Base-by-base conservation (phyloP, 2,329 filamentous ascomycete species). In the Colletotrichum theobromicola region DNA sequence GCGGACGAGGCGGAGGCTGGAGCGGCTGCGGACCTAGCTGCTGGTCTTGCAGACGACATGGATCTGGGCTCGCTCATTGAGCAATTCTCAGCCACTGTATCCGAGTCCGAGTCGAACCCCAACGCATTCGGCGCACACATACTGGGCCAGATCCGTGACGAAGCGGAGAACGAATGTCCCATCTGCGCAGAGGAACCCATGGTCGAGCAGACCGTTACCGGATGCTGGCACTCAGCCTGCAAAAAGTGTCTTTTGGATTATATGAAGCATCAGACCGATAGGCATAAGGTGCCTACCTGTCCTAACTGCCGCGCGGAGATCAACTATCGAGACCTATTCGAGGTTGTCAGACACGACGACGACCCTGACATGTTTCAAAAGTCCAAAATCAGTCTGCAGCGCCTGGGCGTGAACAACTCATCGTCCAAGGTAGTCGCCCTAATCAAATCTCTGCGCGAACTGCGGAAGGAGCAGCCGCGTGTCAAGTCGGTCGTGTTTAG, bases 211-310 rank as follows among this genome's bases (percentile, higher is more conserved):
- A 94, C 94, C 1, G 97, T 99, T 2, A 98, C 97, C 1, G 95
- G 95, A 1, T 99, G 97, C 84, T 99, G 97, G 95, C 97, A 99
- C 83, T 98, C 95, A 37, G 96, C 97, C 1, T 99, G 97, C 86
- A 98, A 97, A 84, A 93, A 94, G 76, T 99, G 97, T 79, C 86
- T 98, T n/a, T 86, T 97, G 3, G 93, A 95, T 78, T 98, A 95
- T 79, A 97, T 99, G 80, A 92, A 94, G 76, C 95, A 98, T 80
- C 94, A 98, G 82, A 93, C 89, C 6, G 93, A 95, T 77, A 95
- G 93, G 73, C 92, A 93, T 57, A 90, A 94, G 64, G 83, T 93
- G 0, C 94, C 97, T 2, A 91, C 93, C 12, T 99, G 97, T 84
- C 98, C 98, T 86, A 96, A 94, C 77, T 99, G 97, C 81, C 94